Evolutionary conservation across 768 basidiomycete genomes (phyloP).

Genomic region (Amanita subjunquillea): DNA sequence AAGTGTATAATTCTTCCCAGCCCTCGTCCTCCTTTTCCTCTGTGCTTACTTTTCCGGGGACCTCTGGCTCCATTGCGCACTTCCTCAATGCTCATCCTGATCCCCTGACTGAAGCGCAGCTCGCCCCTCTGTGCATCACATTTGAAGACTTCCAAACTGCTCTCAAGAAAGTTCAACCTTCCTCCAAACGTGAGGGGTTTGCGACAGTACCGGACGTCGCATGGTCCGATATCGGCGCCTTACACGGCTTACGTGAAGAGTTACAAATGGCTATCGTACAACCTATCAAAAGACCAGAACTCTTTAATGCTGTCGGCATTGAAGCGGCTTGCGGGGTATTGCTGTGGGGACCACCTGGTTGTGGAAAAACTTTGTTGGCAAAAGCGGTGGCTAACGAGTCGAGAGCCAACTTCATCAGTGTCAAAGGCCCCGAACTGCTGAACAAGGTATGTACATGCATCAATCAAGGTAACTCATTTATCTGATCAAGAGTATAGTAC

Average conservation of each 20-base stretch:
- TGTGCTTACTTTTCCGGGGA: slow-evolving; percentile 16
- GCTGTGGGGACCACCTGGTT: slow-evolving; percentile 98
- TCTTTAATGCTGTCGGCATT: slow-evolving; percentile 86
- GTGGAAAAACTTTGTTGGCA: slow-evolving; percentile 95
- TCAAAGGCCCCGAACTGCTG: slow-evolving; percentile 92
- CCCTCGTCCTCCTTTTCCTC: slow-evolving; percentile 11
- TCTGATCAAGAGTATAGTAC: slow-evolving; percentile 42
- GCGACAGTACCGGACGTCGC: slow-evolving; percentile 93
- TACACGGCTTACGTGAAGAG: slow-evolving; percentile 80
- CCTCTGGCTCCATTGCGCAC: slow-evolving; percentile 67
- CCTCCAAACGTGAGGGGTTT: slow-evolving; percentile 95
- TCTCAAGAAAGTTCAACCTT: slow-evolving; percentile 86
- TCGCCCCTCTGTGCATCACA: slow-evolving; percentile 75
- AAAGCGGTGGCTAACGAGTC: slow-evolving; percentile 98
- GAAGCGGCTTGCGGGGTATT: slow-evolving; percentile 88
- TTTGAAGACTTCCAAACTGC: slow-evolving; percentile 72
- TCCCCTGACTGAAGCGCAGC: slow-evolving; percentile 67
- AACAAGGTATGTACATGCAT: slow-evolving; percentile 64
- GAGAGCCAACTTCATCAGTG: slow-evolving; percentile 92
- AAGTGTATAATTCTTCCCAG: slow-evolving; percentile 3
- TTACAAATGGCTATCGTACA: slow-evolving; percentile 97
- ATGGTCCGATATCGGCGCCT: slow-evolving; percentile 91
- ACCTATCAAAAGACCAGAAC: slow-evolving; percentile 81
- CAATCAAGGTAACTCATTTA: background rate
- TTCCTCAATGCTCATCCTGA: slow-evolving; percentile 84